Percentiles rank a stretch among this genome's conserved stretches.
Conservation (phyloP, 495 filamentous ascomycete species). For the Penicillium tannophilum region DNA sequence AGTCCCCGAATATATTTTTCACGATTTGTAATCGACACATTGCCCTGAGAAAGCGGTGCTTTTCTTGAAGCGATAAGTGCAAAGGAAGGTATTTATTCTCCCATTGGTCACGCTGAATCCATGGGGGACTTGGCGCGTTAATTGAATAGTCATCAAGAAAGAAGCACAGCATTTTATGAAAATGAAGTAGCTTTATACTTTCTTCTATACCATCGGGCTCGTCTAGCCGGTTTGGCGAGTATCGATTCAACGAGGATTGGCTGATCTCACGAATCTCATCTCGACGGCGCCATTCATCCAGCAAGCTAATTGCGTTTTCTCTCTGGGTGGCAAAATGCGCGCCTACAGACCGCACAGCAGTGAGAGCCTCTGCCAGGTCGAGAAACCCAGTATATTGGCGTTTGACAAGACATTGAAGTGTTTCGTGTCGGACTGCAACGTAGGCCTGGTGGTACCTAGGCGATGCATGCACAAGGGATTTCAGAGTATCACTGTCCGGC, state of each 20-base stretch:
- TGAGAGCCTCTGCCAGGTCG: constrained; percentile 21
- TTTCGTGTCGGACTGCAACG: constrained; percentile 14
- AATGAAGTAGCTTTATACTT: constrained; percentile 14
- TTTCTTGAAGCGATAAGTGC: constrained; percentile 10
- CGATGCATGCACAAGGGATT: constrained; percentile 25
- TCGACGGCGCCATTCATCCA: constrained; percentile 25
- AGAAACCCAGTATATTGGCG: constrained; percentile 12
- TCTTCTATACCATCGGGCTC: constrained; percentile 10
- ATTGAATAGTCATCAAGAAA: constrained; percentile 19
- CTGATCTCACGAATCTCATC: constrained; percentile 11
- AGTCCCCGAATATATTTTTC: constrained; percentile 17
- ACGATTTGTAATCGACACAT: constrained; percentile 22
- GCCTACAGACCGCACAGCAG: constrained; percentile 19
- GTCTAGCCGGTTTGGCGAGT: background rate
- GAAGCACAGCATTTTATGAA: constrained; percentile 19
- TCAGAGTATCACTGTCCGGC: constrained; percentile 13
- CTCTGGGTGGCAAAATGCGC: constrained; percentile 2
- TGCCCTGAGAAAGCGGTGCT: constrained; percentile 21
- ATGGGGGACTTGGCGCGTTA: constrained; percentile 16
- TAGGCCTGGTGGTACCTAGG: constrained; percentile 24
- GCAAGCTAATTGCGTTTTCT: constrained; percentile 18
- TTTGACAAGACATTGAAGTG: constrained; percentile 17
- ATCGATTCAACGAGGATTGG: background rate
- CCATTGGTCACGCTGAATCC: constrained; percentile 17
- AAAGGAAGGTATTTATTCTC: constrained; percentile 6